Evolutionary conservation across 176 grass and related monocot genomes (phyloP).

Genomic region (Carex scoparia): DNA sequence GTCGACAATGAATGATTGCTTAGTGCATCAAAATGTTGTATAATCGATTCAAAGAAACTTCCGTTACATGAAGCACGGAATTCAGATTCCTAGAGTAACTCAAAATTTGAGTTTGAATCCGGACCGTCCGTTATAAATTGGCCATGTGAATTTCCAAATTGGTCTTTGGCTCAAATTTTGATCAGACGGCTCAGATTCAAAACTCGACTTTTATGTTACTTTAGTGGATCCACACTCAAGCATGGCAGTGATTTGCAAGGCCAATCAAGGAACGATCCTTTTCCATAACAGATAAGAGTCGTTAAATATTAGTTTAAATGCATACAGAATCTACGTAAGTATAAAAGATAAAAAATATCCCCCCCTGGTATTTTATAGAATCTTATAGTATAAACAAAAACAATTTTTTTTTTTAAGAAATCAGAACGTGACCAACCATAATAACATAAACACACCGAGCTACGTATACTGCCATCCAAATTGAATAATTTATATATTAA

Average conservation of each 20-base stretch:
- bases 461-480: background rate
- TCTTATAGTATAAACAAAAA: background rate
- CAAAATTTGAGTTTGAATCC: no score
- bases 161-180: no score
- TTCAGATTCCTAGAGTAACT: no score
- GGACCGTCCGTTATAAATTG: no score
- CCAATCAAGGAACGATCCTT: background rate
- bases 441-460: background rate
- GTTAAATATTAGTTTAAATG: background rate
- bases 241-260: background rate
- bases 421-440: background rate
- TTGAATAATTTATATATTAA: background rate
- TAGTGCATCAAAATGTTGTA: background rate
- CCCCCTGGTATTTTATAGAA: no score
- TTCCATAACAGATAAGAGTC: background rate
- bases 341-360: no score
- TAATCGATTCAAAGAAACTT: background rate
- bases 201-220: no score
- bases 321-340: background rate
- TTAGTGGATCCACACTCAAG: no score
- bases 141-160: no score
- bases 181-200: no score
- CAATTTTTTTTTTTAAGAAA: background rate
- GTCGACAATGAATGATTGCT: background rate
- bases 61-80: background rate